These are phyloP conservation scores for Beauveria asiatica DNA, from an alignment of 2,329 filamentous ascomycete species.

Conservation along the genomic window DNA sequence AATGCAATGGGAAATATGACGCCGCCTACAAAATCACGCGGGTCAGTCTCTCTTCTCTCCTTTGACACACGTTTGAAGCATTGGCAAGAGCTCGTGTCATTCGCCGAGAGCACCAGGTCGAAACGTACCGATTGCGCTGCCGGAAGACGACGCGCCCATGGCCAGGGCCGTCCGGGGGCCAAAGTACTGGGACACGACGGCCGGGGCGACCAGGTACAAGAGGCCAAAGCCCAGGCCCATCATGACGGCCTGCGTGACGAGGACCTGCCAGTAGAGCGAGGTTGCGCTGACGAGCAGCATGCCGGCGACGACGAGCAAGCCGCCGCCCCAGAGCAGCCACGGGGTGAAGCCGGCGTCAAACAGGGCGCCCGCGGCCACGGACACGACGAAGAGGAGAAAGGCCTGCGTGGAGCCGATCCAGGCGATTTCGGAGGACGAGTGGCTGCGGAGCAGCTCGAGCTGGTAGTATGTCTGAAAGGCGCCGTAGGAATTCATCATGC, in stretches of 20 bases:
- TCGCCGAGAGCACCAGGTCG: not conserved
- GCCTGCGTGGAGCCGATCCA: constrained; percentile 28
- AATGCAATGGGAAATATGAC: constrained; percentile 27
- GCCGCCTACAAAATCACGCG: not conserved
- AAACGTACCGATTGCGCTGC: constrained; percentile 23
- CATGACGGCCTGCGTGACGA: constrained; percentile 23
- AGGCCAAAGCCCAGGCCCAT: constrained; percentile 33
- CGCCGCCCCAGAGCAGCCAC: constrained; percentile 25
- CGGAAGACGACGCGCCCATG: constrained; percentile 30
- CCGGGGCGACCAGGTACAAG: constrained; percentile 28
- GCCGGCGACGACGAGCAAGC: constrained; percentile 32
- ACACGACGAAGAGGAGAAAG: constrained; percentile 27
- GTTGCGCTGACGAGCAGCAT: constrained; percentile 48
- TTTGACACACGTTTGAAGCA: no score
- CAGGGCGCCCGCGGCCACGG: constrained; percentile 27
- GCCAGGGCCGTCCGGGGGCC: constrained; percentile 27
- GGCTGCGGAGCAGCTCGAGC: constrained; percentile 21
- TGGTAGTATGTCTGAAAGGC: constrained; percentile 49
- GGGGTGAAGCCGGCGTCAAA: constrained; percentile 29
- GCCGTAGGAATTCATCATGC: constrained; percentile 31
- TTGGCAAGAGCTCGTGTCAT: no score
- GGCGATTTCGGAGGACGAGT: constrained; percentile 23
- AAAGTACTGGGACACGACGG: constrained; percentile 33
- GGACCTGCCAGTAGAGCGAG: constrained; percentile 24
- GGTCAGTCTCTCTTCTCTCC: not conserved